A percentile compares a stretch with the other conserved stretches of the same genome.
These are phyloP conservation scores for Monsonia emarginata DNA, from an alignment of 441 rosid genomes.

Conservation along the genomic window DNA sequence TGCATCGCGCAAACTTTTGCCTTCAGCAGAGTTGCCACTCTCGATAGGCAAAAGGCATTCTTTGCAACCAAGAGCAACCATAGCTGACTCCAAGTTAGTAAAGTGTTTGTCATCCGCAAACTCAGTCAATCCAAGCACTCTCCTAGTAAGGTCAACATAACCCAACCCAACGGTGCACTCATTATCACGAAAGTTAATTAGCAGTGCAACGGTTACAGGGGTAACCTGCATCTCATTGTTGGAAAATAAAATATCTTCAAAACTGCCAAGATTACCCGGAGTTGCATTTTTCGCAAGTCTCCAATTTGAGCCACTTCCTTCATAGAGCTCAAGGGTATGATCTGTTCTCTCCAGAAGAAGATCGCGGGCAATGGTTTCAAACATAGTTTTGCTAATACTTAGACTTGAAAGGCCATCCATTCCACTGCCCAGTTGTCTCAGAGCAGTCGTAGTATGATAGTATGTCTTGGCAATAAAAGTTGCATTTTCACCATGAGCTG, in stretches of 20 bases:
- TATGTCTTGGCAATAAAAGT: constrained; percentile 78
- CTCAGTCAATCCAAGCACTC: constrained; percentile 74
- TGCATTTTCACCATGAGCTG: constrained; percentile 85
- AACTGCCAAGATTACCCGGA: constrained; percentile 90
- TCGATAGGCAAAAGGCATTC: constrained; percentile 86
- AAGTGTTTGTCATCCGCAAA: constrained; percentile 91
- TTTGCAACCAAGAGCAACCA: constrained; percentile 88
- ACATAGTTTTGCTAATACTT: constrained; percentile 74
- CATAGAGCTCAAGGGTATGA: constrained; percentile 78
- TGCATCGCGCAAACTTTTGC: constrained; percentile 50
- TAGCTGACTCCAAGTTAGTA: constrained; percentile 77
- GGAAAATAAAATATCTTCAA: constrained; percentile 89
- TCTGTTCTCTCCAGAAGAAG: constrained; percentile 86
- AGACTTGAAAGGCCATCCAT: constrained; percentile 72
- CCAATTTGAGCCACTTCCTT: constrained; percentile 94
- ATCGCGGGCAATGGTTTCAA: constrained; percentile 75
- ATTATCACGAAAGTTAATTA: constrained; percentile 51
- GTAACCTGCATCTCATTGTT: constrained; percentile 94
- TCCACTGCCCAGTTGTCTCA: constrained; percentile 72
- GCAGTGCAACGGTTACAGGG: constrained; percentile 68
- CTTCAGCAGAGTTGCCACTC: constrained; percentile 46
- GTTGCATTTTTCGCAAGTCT: constrained; percentile 68
- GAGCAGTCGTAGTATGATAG: constrained; percentile 67
- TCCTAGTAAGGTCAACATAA: constrained; percentile 73
- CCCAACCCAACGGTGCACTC: constrained; percentile 68